These are phyloP conservation scores for Xylariaceae sp. DNA, from an alignment of 2,329 filamentous ascomycete species.

Conservation along the genomic window DNA sequence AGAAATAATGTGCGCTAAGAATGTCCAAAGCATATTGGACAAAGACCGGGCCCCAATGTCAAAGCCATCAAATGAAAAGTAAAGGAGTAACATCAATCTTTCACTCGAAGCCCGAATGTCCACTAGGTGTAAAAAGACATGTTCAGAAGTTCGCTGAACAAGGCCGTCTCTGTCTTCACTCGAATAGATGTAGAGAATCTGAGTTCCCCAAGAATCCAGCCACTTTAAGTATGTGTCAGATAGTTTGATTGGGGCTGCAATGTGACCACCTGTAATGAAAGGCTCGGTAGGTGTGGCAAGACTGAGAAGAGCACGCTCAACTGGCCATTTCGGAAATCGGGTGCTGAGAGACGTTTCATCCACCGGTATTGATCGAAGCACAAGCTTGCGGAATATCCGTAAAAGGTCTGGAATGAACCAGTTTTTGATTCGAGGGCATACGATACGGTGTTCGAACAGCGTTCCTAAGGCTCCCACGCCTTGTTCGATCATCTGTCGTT, in stretches of 20 bases:
- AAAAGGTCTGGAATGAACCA: background rate
- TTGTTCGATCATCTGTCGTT: background rate
- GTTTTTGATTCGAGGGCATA: background rate
- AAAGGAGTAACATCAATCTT: background rate
- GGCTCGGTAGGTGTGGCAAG: constrained; percentile 7
- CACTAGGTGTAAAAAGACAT: background rate
- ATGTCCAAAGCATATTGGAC: constrained; percentile 13
- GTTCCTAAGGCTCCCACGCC: background rate
- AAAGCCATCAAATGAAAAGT: background rate
- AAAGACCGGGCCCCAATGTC: constrained; percentile 4
- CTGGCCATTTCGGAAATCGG: background rate
- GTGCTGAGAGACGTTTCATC: background rate
- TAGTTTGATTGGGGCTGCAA: background rate
- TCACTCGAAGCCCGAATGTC: background rate
- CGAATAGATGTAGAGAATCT: constrained; percentile 3
- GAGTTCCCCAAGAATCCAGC: background rate
- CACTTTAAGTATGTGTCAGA: background rate
- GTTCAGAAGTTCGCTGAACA: constrained; percentile 3
- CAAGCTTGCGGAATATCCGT: background rate
- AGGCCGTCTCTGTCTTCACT: background rate
- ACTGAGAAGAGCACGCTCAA: constrained; percentile 7
- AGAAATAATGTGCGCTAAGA: background rate
- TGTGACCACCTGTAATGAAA: background rate
- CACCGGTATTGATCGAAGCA: background rate
- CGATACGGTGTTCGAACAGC: background rate